Base-by-base conservation (phyloP, 2,329 filamentous ascomycete species). In the Seiridium unicorne region DNA sequence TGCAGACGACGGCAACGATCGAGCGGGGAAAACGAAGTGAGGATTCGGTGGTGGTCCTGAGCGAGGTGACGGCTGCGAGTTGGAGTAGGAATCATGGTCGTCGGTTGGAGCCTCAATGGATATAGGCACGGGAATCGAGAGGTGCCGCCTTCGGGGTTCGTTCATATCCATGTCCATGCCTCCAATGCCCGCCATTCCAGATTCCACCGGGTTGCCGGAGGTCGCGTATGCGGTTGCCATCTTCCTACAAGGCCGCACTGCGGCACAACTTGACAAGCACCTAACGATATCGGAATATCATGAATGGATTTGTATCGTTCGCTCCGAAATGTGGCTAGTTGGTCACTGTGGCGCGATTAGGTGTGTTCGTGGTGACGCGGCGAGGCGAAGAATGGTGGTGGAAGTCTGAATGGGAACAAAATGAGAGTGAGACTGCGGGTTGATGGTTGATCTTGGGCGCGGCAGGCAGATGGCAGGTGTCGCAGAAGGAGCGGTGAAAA, bases 11-110 rank as follows among this genome's bases (percentile, higher is more conserved):
- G 82, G 76, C 1, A 81, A 71, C 6, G 80, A 74, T 51, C 77
- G 73, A 31, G 78, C 73, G 1, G 87, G 88, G 66, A 90, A 90
- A 60, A 86, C 80, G 67, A 90, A 90, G 5, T 81, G 82, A 36
- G 88, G 87, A 57, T 89, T 89, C 51, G 86, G 86, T 55, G 78
- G 79, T 57, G 83, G 82, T 32, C 73, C 71, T 47, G 36, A 38
- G 55, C 70, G 71, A 56, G 75, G 73, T 51, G 77, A 76, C 13
- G 67, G 61, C 55, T 74, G 73, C 31, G 72, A 63, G 65, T 66
- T 71, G 18, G 70, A 61, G 51, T 69, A 63, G 44, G 62, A 61
- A 44, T 66, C 32, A 26, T 66, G 62, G 47, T 60, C 65, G 35
- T 66, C 55, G 51, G 67, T 65, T 61, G 68, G 66, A 61, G 65